A percentile compares a stretch with the other conserved stretches of the same genome.
phyloP scores from a whole-genome alignment of 495 filamentous ascomycete genomes.

The Podospora tetraspora region DNA sequence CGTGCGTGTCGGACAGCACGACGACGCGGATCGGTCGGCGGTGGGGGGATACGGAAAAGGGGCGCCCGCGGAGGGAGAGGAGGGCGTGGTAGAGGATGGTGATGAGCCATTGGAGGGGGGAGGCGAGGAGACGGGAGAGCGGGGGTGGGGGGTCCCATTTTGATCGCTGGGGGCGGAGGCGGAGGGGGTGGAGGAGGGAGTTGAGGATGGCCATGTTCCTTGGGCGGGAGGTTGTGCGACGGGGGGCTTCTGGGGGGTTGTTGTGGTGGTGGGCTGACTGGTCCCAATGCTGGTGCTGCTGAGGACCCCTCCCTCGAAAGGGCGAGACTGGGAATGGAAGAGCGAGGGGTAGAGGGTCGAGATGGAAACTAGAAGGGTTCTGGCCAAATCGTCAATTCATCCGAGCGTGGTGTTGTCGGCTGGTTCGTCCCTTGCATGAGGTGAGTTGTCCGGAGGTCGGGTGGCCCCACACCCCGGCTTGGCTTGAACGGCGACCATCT shows the following conservation, averaged over 20 bases:
- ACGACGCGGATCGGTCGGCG: constrained; percentile 64
- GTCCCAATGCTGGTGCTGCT: no score
- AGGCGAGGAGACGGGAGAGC: constrained; percentile 43
- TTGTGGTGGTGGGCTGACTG: no score
- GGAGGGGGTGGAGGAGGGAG: constrained; percentile 29
- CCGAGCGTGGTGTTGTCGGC: neutral
- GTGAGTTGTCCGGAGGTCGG: neutral
- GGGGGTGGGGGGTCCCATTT: constrained; percentile 49
- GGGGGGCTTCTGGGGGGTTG: no score
- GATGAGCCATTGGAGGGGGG: constrained; percentile 47
- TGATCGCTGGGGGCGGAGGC: constrained; percentile 35
- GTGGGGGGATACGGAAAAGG: constrained; percentile 48
- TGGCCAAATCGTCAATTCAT: neutral
- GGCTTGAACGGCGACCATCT: neutral
- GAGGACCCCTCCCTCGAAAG: neutral
- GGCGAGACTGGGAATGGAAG: neutral
- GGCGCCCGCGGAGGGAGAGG: constrained; percentile 56
- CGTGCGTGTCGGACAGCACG: constrained; percentile 89
- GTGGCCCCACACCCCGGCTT: neutral
- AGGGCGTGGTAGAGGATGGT: constrained; percentile 55
- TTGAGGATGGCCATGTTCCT: constrained; percentile 31
- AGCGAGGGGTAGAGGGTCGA: neutral
- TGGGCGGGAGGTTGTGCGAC: neutral
- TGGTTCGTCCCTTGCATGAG: neutral
- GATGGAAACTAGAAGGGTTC: no score